A percentile compares a stretch with the other conserved stretches of the same genome.
phyloP scores from a whole-genome alignment of 768 basidiomycete genomes.

The Leccinum longicurvipes region DNA sequence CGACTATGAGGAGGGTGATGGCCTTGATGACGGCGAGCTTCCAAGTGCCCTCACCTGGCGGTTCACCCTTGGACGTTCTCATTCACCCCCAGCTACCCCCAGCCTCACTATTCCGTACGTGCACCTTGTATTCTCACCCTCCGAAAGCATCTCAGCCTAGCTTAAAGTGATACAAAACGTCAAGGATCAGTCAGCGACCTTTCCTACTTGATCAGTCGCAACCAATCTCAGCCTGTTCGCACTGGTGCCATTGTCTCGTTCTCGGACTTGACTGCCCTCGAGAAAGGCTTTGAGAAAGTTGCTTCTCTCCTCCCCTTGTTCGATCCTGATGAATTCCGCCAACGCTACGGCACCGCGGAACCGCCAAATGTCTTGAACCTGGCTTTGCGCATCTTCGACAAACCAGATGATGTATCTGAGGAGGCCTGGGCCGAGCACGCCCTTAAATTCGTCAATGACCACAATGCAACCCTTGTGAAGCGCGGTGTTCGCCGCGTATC shows the following conservation, averaged over 20 bases:
- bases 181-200: slow-evolving; percentile 95
- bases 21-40: slow-evolving; percentile 76
- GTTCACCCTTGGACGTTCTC: slow-evolving; percentile 89
- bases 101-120: slow-evolving; percentile 43
- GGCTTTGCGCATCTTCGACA: slow-evolving; percentile 83
- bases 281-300: slow-evolving; percentile 72
- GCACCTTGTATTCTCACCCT: neutral
- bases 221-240: slow-evolving; percentile 85
- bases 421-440: slow-evolving; percentile 75
- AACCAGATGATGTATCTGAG: slow-evolving; percentile 74
- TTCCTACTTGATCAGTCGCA: slow-evolving; percentile 84
- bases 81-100: slow-evolving; percentile 84
- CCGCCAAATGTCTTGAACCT: slow-evolving; percentile 94
- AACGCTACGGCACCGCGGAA: slow-evolving; percentile 72
- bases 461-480: slow-evolving; percentile 53
- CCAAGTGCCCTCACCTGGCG: slow-evolving; percentile 87
- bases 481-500: slow-evolving; percentile 92
- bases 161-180: slow-evolving; percentile 57
- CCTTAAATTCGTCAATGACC: slow-evolving; percentile 66
- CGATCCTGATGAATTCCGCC: slow-evolving; percentile 64
- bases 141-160: slow-evolving; percentile 7
- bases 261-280: slow-evolving; percentile 65
- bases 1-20: slow-evolving; percentile 93
- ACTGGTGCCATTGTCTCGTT: slow-evolving; percentile 92
- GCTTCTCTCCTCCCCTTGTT: slow-evolving; percentile 72